A percentile compares a stretch with the other conserved stretches of the same genome.
Conservation (phyloP, 1,139 yeast species). For the Taphrina deformans region DNA sequence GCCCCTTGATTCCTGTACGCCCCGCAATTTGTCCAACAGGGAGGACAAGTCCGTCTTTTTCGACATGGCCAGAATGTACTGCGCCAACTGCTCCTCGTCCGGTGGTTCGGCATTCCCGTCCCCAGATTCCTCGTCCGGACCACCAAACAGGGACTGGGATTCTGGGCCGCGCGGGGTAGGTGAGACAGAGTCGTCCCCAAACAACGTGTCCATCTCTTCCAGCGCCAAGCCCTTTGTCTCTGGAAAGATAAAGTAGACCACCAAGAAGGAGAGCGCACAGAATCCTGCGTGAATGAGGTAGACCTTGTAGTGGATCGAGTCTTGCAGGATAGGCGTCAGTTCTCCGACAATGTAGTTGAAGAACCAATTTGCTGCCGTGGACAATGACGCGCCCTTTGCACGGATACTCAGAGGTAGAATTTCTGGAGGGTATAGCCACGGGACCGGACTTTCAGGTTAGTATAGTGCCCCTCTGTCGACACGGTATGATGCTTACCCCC, state of each 20-base stretch:
- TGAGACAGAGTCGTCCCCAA: constrained; percentile 57
- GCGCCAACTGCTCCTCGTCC: constrained; percentile 28
- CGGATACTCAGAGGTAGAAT: constrained; percentile 85
- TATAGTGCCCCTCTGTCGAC: constrained; percentile 58
- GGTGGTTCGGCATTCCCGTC: constrained; percentile 26
- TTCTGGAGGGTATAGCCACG: constrained; percentile 89
- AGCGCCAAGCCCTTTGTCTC: constrained; percentile 86
- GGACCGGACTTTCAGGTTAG: constrained; percentile 58
- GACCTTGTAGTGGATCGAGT: constrained; percentile 71
- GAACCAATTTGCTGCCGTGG: constrained; percentile 94
- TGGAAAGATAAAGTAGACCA: constrained; percentile 71
- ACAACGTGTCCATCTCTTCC: constrained; percentile 83
- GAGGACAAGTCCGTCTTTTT: constrained; percentile 21
- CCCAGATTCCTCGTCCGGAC: neutral
- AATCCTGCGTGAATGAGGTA: constrained; percentile 78
- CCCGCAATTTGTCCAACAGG: constrained; percentile 27
- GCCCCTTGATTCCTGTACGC: constrained; percentile 9
- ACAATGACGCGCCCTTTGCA: constrained; percentile 86
- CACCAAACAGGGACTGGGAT: constrained; percentile 17
- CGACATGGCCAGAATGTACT: constrained; percentile 5
- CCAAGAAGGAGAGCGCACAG: constrained; percentile 68
- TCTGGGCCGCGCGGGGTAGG: constrained; percentile 40
- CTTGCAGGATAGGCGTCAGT: constrained; percentile 82
- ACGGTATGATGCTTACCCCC: constrained; percentile 40
- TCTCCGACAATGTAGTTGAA: constrained; percentile 91